phyloP scores from a whole-genome alignment of 345 rosid genomes.

The Abelmoschus esculentus region DNA sequence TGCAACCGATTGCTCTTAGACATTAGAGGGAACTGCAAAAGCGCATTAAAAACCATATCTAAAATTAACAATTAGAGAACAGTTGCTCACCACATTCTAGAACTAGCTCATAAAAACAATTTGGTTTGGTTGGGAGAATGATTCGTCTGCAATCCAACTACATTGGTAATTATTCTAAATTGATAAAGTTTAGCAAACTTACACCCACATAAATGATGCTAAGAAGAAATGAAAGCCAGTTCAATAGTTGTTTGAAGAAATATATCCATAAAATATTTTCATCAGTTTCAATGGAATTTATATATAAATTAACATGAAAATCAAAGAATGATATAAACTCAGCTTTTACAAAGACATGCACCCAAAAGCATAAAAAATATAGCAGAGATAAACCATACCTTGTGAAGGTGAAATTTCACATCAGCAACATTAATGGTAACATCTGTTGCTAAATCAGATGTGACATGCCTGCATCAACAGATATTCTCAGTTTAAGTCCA shows the following conservation, averaged over 20 bases:
- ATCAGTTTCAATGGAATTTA: background rate
- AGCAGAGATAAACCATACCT: conserved; percentile 34
- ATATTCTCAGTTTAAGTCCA: conserved; percentile 15
- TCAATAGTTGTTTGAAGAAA: background rate
- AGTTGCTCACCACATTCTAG: background rate
- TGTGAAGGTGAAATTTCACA: conserved; percentile 78
- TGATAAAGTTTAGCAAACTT: background rate
- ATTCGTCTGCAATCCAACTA: background rate
- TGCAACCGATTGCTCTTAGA: conserved; percentile 76
- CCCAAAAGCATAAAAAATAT: background rate
- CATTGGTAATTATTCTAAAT: background rate
- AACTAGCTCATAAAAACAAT: background rate
- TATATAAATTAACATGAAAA: background rate
- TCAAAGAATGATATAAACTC: background rate
- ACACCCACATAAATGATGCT: background rate
- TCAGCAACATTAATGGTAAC: conserved; percentile 58
- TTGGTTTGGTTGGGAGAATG: background rate
- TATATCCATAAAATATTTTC: background rate
- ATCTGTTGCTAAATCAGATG: conserved; percentile 71
- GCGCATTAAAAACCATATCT: background rate
- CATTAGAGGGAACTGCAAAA: conserved; percentile 80
- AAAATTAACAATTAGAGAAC: background rate
- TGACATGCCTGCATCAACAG: conserved; percentile 47
- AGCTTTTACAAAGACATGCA: background rate
- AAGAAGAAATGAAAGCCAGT: background rate